Base-by-base conservation (phyloP, 257 asterid species). In the Haberlea rhodopensis region DNA sequence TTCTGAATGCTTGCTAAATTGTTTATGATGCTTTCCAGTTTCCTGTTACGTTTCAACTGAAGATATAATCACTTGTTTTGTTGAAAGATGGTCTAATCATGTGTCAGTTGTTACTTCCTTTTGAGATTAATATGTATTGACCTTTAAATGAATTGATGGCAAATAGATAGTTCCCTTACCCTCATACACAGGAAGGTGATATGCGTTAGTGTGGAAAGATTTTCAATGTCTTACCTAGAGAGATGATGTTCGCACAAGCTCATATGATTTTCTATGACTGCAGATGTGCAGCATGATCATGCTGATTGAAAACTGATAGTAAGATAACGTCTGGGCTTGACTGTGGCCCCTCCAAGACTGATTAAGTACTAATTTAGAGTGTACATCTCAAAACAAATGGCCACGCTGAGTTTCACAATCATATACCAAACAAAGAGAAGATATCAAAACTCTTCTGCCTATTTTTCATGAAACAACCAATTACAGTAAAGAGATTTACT, bases 31-130 rank as follows among this genome's bases (percentile, higher is more conserved):
- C 27, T n/a, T n/a, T n/a, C n/a, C n/a, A n/a, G n/a, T 59, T 60
- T 61, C 43, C 34, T 37, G n/a, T 52, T 37, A 55, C 6, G 22
- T 57, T 16, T 57, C 34, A 24, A 9, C 59, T 29, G 37, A 3
- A 20, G 68, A 23, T 54, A 48, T 68, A 15, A 18, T 53, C 37
- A 57, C 51, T 54, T 68, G 11, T 51, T 57, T 55, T 48, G 67
- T 48, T 55, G 25, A 53, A 70, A 62, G 46, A 51, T 71, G 37
- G 65, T 18, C 46, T 23, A 60, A 22, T 18, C 21, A 53, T 27
- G 37, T 54, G 32, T 18, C 37, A 16, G 7, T 15, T 22, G 27
- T 22, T 45, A 16, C 53, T 11, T 59, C n/a, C 9, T 49, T 31
- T 32, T 23, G 25, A 59, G 5, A 37, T 73, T 66, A 21, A 16